Conservation (phyloP, 2,329 filamentous ascomycete species). For the Penicillium sclerotiorum region DNA sequence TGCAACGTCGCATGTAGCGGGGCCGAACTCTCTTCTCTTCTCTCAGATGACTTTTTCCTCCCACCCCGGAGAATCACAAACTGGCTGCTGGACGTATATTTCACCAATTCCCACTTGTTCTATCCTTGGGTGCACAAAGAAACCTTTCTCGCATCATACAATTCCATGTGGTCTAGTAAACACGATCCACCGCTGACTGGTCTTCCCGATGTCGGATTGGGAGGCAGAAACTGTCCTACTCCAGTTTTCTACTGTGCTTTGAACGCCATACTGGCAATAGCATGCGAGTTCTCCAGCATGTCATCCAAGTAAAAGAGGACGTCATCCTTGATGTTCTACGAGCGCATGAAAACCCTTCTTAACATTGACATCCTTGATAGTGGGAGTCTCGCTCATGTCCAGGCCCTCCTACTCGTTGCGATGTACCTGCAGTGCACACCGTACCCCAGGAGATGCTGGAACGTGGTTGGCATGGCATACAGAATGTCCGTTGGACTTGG, state of each 20-base stretch:
- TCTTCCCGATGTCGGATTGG: not conserved
- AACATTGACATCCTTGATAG: not conserved
- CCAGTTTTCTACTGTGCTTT: conserved; percentile 45
- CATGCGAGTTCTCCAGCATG: conserved; percentile 39
- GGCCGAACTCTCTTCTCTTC: not conserved
- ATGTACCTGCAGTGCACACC: conserved; percentile 43
- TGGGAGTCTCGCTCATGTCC: conserved; percentile 36
- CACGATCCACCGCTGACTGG: not conserved
- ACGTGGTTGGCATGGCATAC: conserved; percentile 43
- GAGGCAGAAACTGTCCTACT: conserved; percentile 3
- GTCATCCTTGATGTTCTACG: no score
- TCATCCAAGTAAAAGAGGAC: no score
- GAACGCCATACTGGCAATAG: conserved; percentile 47
- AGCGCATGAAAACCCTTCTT: conserved; percentile 18
- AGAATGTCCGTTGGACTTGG: conserved; percentile 44
- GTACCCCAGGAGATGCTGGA: conserved; percentile 44
- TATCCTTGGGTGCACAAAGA: not conserved
- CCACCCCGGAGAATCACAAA: not conserved
- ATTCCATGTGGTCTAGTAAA: not conserved
- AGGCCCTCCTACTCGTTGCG: conserved; percentile 41
- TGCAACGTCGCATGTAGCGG: not conserved
- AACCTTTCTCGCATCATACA: not conserved
- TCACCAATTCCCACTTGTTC: not conserved
- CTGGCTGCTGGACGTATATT: not conserved
- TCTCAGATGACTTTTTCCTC: not conserved